Evolutionary conservation across 768 basidiomycete species (phyloP), one percentile per base, ranked within the genome.

Genomic region (Omphalotus guepiniiformis): DNA sequence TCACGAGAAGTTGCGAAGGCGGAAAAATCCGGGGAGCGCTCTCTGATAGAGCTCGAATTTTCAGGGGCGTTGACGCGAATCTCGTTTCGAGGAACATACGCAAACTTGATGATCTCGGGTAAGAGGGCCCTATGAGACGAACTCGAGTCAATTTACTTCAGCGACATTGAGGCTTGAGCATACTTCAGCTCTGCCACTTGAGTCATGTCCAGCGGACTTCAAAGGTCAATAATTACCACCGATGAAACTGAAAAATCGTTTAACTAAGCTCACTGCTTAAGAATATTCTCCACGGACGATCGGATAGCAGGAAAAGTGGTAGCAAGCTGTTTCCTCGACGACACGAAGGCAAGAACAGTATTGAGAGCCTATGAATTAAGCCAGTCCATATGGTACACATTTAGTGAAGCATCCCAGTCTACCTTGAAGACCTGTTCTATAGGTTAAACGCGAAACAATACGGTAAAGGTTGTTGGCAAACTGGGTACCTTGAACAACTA

Each of bases 151-250:
- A 34, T 35, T 39, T 32, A 15, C 44, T 29, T 47, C 12, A 40
- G 15, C 28, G 19, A 39, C 12, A n/a, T 19, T 30, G 8, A 37
- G 29, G 16, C 25, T 13, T 29, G 18, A 19, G 30, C 32, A 50
- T 50, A 92, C 88, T 93, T 93, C 51, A 95, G 72, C 63, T 93
- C 87, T 4, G 91, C 85, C 16, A 95, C 81, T 54, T 79, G 78
- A 32, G 69, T 62, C n/a, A 93, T 69, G 50, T 92, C 85, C 18
- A 94, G 69, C 0, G 91, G 88, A 40, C 92, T 93, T 59, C 22
- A 56, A 26, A 28, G 16, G 30, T 40, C 49, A 44, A 19, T n/a
- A n/a, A n/a, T n/a, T n/a, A n/a, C n/a, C n/a, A n/a, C n/a, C n/a
- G 15, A 43, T 12, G 21, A 28, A 43, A 19, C 18, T 22, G 34